phyloP scores from a whole-genome alignment of 2,329 filamentous ascomycete species.

The Mycocentrospora acerina region DNA sequence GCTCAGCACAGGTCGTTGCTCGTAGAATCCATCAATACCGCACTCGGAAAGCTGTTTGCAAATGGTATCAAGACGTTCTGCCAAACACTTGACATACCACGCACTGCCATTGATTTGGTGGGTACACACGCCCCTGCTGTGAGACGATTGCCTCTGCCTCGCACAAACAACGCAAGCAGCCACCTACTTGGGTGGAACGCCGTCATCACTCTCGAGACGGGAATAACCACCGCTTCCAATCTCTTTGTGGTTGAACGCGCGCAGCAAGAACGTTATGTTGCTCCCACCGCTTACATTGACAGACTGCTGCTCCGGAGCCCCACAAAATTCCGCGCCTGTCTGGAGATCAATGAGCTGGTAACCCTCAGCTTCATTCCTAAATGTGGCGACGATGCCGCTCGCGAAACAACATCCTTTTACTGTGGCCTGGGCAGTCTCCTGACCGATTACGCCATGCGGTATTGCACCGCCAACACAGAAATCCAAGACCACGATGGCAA shows the following conservation, averaged over 20 bases:
- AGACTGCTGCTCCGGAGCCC: conserved; percentile 58
- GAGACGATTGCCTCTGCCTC: conserved; percentile 1
- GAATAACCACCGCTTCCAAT: conserved; percentile 61
- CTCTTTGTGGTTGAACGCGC: conserved; percentile 60
- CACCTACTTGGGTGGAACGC: conserved; percentile 58
- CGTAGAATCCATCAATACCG: conserved; percentile 59
- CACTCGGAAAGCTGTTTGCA: conserved; percentile 60
- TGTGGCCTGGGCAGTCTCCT: conserved; percentile 60
- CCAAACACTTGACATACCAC: conserved; percentile 45
- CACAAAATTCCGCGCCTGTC: conserved; percentile 58
- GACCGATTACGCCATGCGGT: conserved; percentile 58
- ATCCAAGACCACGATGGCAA: conserved; percentile 57
- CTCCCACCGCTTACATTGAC: conserved; percentile 61
- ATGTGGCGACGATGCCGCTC: conserved; percentile 42
- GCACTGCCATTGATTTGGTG: conserved; percentile 54
- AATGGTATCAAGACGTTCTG: conserved; percentile 55
- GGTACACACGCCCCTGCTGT: conserved; percentile 59
- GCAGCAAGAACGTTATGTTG: conserved; percentile 57
- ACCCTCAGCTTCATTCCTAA: conserved; percentile 63
- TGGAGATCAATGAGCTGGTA: conserved; percentile 63
- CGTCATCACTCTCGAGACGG: conserved; percentile 57
- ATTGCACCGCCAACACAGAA: conserved; percentile 53
- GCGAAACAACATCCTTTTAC: conserved; percentile 53
- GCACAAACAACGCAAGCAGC: conserved; percentile 35
- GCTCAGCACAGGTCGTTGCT: conserved; percentile 56